A percentile compares a stretch with the other conserved stretches of the same genome.
Evolutionary conservation across 2,329 filamentous ascomycete genomes (phyloP).

Genomic region (Chaetomiaceae sp.): DNA sequence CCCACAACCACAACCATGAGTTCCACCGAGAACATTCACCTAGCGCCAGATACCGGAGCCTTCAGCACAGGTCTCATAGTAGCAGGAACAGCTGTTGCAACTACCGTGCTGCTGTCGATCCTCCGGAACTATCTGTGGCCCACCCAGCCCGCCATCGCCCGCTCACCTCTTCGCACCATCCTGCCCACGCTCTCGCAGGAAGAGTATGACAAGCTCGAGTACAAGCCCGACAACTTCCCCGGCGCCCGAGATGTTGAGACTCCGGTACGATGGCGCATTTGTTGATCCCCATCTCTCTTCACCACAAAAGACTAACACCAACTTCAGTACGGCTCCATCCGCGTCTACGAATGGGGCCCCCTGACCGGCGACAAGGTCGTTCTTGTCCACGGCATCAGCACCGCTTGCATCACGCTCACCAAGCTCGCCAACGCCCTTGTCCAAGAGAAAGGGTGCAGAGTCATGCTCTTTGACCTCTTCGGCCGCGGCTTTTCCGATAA

Average conservation of each 20-base stretch:
- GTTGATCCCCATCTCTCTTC: constrained; percentile 13
- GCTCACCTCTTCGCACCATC: constrained; percentile 25
- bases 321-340: constrained; percentile 61
- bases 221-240: constrained; percentile 64
- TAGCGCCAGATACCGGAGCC: background rate
- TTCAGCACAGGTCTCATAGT: constrained; percentile 16
- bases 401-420: constrained; percentile 68
- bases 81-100: constrained; percentile 23
- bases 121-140: constrained; percentile 26
- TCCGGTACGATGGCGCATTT: no score
- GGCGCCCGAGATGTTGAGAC: constrained; percentile 69
- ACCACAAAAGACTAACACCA: constrained; percentile 6
- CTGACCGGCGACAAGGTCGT: constrained; percentile 67
- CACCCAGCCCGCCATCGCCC: constrained; percentile 17
- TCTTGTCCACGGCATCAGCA: constrained; percentile 79
- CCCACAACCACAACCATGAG: background rate
- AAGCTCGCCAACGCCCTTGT: constrained; percentile 64
- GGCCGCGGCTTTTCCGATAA: constrained; percentile 63
- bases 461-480: constrained; percentile 75
- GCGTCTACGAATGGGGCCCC: constrained; percentile 80
- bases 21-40: no score
- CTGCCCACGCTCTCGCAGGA: constrained; percentile 24
- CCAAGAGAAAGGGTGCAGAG: constrained; percentile 58
- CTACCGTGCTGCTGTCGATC: constrained; percentile 20
- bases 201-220: constrained; percentile 35